Evolutionary conservation across 1,139 yeast genomes (phyloP), one percentile per base, ranked within the genome.

Genomic region (Candida glucosophila): DNA sequence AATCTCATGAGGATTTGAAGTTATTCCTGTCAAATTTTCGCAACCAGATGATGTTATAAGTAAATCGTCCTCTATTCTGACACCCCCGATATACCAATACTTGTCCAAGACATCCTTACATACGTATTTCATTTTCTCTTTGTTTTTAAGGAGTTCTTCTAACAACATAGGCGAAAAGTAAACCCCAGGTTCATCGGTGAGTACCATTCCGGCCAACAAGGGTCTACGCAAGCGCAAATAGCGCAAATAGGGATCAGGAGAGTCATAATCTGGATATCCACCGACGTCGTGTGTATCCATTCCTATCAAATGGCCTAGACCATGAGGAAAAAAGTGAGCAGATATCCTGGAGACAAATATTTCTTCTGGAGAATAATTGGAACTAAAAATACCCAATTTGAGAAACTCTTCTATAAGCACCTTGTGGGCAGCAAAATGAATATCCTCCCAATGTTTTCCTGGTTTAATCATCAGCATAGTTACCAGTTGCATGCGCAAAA

Each of bases 211-310:
- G 27, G 64, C 62, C 49, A 73, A 60, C 31, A 90, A 67, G 1
- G 58, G 50, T 46, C 97, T 73, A 46, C 97, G 73, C 33, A 90
- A 57, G 50, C 98, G 74, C 46, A 90, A 68, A 49, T 82, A 83
- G 33, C 69, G 58, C 42, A 83, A 67, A 53, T 79, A 64, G 18
- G 81, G 79, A 47, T 90, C 77, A 4, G 81, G 68, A 47, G 90
- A 97, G 2, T 75, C 73, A 49, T 86, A 86, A 52, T 90, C 76
- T 13, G 97, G 76, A 34, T 65, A 48, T 2, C 97, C 97, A 23
- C 85, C 97, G 24, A 85, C 93, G 52, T 90, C 98, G 52, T 90
- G 98, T 6, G 95, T 85, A 48, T 88, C 96, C 79, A 90, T 69
- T 17, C 98, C 98, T 27, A 90, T 57, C 44, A 85, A 61, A 47